Base-by-base conservation (phyloP, 768 basidiomycete species). In the Suillus lakei region DNA sequence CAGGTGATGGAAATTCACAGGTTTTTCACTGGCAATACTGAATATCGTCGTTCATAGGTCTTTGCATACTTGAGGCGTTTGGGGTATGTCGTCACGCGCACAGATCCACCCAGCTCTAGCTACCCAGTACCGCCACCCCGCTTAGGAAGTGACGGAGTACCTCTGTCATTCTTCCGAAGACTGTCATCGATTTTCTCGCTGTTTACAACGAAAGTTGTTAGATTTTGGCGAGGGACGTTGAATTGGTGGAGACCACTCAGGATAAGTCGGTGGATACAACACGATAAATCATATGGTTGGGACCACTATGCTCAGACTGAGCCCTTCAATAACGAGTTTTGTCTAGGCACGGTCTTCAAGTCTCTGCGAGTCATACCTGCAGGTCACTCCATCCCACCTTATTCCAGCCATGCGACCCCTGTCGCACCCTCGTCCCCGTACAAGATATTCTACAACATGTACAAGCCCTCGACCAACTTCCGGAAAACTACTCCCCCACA, bases 11-110 rank as follows among this genome's bases (percentile, higher is more conserved):
- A 51, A 34, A 63, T 26, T n/a, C 32, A 83, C 60, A 26, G 23
- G n/a, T n/a, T 59, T 56, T 34, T 30, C 15, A 30, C 13, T 2
- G 6, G 18, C 12, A 60, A 16, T 8, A 34, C 54, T 36, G 30
- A 54, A 18, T 34, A 8, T 60, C 30, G 53, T 60, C 30, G 53
- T 23, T 18, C 34, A 15, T 64, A 99, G 96, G 93, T 97, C 26
- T 99, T 91, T 72, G 87, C 97, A 0, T 96, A 97, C 77, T 84
- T 99, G 38, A 95, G 91, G 71, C 88, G 98, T 21, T 81, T 99
- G 44, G 98, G 98, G 16, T 99, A 98, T 77, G 84, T 88, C 13
- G 87, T 99, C 12, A 93, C 88, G 48, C 86, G 98, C n/a, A 82
- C 93, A 0, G 80, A 83, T 5, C 84, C 87, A 6, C 91, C 89